Evolutionary conservation across 23 red algal genomes (phyloP).

Genomic region (Gracilaria vermiculophylla): DNA sequence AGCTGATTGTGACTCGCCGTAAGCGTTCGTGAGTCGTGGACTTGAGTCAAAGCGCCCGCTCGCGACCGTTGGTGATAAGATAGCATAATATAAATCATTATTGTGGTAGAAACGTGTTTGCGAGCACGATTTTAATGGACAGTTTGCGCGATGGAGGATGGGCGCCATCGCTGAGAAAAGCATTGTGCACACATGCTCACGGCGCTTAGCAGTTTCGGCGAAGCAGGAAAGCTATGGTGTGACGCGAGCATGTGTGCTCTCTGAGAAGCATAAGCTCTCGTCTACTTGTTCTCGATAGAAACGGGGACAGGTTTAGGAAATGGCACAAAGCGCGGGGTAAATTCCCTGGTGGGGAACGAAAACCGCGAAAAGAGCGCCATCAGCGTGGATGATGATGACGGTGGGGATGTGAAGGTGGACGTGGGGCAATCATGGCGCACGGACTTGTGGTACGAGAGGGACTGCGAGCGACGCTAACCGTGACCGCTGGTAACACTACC

Average conservation of each 20-base stretch:
- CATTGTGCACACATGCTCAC: background rate
- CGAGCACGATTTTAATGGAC: background rate
- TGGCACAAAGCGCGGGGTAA: no score
- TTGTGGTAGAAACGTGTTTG: background rate
- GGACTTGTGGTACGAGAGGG: no score
- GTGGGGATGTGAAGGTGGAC: no score
- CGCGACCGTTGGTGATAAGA: background rate
- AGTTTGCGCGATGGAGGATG: background rate
- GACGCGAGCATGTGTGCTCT: no score
- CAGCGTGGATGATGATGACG: no score
- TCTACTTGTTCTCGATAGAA: background rate
- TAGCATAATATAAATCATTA: background rate
- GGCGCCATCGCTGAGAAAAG: background rate
- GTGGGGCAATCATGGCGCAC: no score
- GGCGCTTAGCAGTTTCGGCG: background rate
- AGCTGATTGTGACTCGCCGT: background rate
- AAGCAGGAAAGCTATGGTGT: background rate
- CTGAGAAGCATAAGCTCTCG: no score
- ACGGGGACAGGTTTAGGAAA: no score
- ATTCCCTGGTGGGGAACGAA: no score
- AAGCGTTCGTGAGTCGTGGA: background rate
- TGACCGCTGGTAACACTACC: no score
- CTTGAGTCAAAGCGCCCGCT: constrained; percentile 19
- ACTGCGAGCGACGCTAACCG: no score
- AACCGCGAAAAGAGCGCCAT: no score